A percentile compares a stretch with the other conserved stretches of the same genome.
Conservation (phyloP, 2,329 filamentous ascomycete genomes). For the Aspergillus sp. region DNA sequence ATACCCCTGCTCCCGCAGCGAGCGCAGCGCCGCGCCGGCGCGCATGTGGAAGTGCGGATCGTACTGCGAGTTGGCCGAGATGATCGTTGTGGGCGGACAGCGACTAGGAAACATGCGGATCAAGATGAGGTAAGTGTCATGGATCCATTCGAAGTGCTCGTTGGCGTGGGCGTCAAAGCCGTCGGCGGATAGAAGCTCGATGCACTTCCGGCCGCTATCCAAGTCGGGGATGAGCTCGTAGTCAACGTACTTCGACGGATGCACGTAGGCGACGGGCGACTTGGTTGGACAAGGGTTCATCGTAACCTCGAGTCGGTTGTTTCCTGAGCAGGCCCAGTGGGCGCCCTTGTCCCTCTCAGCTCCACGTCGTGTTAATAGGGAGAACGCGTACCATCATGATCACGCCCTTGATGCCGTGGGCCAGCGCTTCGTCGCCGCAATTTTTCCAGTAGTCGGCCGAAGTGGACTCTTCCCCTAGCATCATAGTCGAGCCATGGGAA, state of each 20-base stretch:
- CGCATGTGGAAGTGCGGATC: slow-evolving; percentile 49
- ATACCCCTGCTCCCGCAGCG: slow-evolving; percentile 45
- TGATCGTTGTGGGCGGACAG: slow-evolving; percentile 54
- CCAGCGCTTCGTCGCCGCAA: slow-evolving; percentile 51
- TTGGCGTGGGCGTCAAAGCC: slow-evolving; percentile 47
- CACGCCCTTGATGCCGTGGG: slow-evolving; percentile 48
- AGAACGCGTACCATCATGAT: slow-evolving; percentile 54
- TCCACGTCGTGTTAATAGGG: no score
- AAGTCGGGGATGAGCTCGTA: slow-evolving; percentile 54
- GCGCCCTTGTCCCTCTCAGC: no score
- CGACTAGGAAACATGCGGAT: slow-evolving; percentile 56
- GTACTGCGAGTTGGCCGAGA: slow-evolving; percentile 44
- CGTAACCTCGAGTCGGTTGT: slow-evolving; percentile 50
- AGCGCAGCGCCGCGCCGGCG: slow-evolving; percentile 49
- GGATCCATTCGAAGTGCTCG: slow-evolving; percentile 56
- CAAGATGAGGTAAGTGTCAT: slow-evolving; percentile 57
- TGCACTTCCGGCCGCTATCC: slow-evolving; percentile 38
- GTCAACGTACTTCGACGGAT: slow-evolving; percentile 52
- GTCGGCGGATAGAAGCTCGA: slow-evolving; percentile 38
- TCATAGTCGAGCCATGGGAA: slow-evolving; percentile 61
- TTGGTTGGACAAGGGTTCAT: slow-evolving; percentile 51
- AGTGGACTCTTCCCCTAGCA: slow-evolving; percentile 53
- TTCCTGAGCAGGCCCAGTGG: slow-evolving; percentile 51
- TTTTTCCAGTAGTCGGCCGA: slow-evolving; percentile 56
- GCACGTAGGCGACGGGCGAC: slow-evolving; percentile 54